phyloP scores from a whole-genome alignment of 2,329 filamentous ascomycete species.

The Dactylellina cionopaga region DNA sequence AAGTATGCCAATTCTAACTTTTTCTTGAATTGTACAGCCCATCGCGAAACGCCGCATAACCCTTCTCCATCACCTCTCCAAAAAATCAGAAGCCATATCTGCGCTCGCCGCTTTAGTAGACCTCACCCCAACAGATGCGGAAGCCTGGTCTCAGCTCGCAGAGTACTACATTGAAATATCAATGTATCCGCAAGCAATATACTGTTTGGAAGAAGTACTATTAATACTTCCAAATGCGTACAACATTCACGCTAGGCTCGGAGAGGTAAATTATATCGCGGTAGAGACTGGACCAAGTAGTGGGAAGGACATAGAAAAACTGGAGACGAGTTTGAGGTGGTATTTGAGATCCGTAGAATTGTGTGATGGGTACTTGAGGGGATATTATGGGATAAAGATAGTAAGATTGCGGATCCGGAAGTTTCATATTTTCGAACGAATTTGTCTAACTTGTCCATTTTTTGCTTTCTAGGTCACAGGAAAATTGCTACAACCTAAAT shows the following conservation, averaged over 20 bases:
- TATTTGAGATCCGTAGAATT: constrained; percentile 93
- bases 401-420: constrained; percentile 64
- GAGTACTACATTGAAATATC: constrained; percentile 85
- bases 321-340: constrained; percentile 80
- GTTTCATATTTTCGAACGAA: neutral
- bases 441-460: constrained; percentile 55
- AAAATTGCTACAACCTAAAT: constrained; percentile 35
- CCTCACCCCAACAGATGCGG: constrained; percentile 85
- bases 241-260: constrained; percentile 80
- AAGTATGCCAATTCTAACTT: neutral
- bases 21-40: constrained; percentile 67
- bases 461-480: constrained; percentile 55
- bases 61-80: constrained; percentile 78
- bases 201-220: constrained; percentile 88
- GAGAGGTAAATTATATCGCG: constrained; percentile 82
- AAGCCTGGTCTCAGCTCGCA: constrained; percentile 91
- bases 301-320: constrained; percentile 53
- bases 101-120: constrained; percentile 80
- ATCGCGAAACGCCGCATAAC: constrained; percentile 86
- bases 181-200: constrained; percentile 83
- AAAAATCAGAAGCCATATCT: constrained; percentile 75
- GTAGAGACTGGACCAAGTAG: constrained; percentile 57
- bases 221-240: constrained; percentile 89
- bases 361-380: constrained; percentile 89
- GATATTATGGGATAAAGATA: constrained; percentile 89